These are phyloP conservation scores for Phytophthora agathidicida DNA, from an alignment of 352 stramenopile species.

Conservation along the genomic window DNA sequence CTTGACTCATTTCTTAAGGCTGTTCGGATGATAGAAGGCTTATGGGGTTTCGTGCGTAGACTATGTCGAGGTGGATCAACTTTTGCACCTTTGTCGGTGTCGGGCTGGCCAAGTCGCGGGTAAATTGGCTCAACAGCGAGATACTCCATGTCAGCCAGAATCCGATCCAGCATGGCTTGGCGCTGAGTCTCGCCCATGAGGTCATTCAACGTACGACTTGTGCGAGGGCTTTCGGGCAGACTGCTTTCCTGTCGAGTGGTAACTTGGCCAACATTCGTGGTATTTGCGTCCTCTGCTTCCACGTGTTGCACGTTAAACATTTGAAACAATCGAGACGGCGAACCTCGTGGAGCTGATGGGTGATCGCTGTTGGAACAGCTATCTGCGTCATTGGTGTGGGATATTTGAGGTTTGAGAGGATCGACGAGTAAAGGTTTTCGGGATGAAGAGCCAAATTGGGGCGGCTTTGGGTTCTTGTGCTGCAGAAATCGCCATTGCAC, in stretches of 20 bases:
- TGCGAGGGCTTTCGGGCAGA: slow-evolving; percentile 10
- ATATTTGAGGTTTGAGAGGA: slow-evolving; percentile 4
- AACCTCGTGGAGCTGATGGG: slow-evolving; percentile 4
- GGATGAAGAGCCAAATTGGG: slow-evolving; percentile 13
- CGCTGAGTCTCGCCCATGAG: slow-evolving; percentile 69
- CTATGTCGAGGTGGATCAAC: not conserved
- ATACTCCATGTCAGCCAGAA: slow-evolving; percentile 73
- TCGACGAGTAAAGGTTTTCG: slow-evolving; percentile 7
- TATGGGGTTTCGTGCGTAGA: slow-evolving; percentile 14
- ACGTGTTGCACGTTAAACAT: slow-evolving; percentile 27
- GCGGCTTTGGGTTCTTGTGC: slow-evolving; percentile 40
- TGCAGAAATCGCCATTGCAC: slow-evolving; percentile 68
- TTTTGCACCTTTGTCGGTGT: not conserved
- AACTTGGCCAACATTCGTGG: not conserved
- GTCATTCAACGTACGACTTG: slow-evolving; percentile 46
- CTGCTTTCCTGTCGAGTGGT: slow-evolving; percentile 5
- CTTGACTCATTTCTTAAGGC: slow-evolving; percentile 9
- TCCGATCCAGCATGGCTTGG: slow-evolving; percentile 60
- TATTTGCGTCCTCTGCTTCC: slow-evolving; percentile 3
- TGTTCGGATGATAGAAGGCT: slow-evolving; percentile 20
- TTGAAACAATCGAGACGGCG: slow-evolving; percentile 26
- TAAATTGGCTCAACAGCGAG: slow-evolving; percentile 39
- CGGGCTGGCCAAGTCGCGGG: slow-evolving; percentile 27
- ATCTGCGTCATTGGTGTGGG: not conserved
- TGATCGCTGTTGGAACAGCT: not conserved